These are phyloP conservation scores for Ogataea neopini DNA, from an alignment of 805 yeast species.

Conservation along the genomic window DNA sequence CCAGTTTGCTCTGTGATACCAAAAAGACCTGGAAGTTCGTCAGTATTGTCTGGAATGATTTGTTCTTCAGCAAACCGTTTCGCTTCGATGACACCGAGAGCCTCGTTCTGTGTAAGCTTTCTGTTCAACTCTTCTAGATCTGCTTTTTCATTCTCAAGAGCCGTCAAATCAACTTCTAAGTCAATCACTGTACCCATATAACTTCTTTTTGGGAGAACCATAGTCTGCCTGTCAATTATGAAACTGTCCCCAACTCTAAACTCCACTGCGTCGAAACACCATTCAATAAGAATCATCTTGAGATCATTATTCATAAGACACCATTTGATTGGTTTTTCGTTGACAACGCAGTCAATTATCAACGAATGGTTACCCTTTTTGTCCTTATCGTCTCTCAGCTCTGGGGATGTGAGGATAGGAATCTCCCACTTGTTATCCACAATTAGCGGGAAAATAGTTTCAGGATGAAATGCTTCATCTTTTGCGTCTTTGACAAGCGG, in stretches of 20 bases:
- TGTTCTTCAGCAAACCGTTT: constrained; percentile 14
- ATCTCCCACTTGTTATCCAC: constrained; percentile 80
- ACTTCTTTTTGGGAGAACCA: constrained; percentile 68
- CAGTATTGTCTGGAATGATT: constrained; percentile 22
- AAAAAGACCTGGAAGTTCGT: constrained; percentile 9
- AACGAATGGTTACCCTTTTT: constrained; percentile 66
- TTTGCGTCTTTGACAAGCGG: constrained; percentile 3
- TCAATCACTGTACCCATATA: constrained; percentile 64
- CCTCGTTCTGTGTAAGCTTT: constrained; percentile 42
- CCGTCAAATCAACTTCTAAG: constrained; percentile 44
- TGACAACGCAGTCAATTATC: constrained; percentile 80
- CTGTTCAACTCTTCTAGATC: constrained; percentile 33
- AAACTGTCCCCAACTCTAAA: constrained; percentile 30
- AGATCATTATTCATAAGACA: constrained; percentile 58
- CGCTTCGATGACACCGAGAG: constrained; percentile 46
- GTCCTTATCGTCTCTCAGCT: constrained; percentile 53
- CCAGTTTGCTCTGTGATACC: constrained; percentile 3
- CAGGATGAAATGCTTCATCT: constrained; percentile 49
- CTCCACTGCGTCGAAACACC: constrained; percentile 83
- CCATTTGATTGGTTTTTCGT: constrained; percentile 63
- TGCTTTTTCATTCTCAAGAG: constrained; percentile 38
- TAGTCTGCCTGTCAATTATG: constrained; percentile 58
- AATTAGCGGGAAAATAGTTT: constrained; percentile 58
- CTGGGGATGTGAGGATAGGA: constrained; percentile 71
- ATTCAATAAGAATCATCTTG: constrained; percentile 68